Base-by-base conservation (phyloP, 1,284 basidiomycete species). In the Psilocybe mexicana region DNA sequence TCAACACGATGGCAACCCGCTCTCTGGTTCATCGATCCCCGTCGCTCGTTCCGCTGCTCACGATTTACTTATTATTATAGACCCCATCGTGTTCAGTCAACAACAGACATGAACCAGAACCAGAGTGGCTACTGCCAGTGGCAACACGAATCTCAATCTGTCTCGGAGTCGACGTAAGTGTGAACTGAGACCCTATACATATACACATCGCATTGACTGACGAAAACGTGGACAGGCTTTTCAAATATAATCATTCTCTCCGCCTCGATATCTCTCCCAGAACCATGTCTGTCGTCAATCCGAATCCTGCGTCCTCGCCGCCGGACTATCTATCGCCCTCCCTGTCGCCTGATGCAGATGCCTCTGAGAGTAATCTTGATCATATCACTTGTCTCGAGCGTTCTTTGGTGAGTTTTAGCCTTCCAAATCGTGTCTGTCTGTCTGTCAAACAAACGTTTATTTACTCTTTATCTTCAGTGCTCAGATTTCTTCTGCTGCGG, bases 401-500 rank as follows among this genome's bases (percentile, higher is more conserved):
- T 10, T 51, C 59, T n/a, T 52, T 69, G 26, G 67, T 69, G 28
- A 48, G 67, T 59, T 40, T 36, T 54, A 18, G 18, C 18, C 18
- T 18, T 18, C 18, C 18, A 18, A 18, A 18, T 18, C 18, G 18
- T 18, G 18, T 18, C 18, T 18, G 18, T 18, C 18, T 18, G 18
- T 18, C 18, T 18, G 18, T 18, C 18, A 18, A 18, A 18, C 18
- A 18, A 18, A 18, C 18, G 18, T 18, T 18, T 18, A 18, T 55
- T 54, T 44, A 55, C 48, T 52, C n/a, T 24, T 52, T 26, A 43
- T 30, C 38, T 44, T 52, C 40, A 86, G 83, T 86, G 82, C 66
- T 79, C 79, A 26, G 77, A 89, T 70, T 90, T 87, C 69, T 77
- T 78, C 25, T 91, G 88, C 71, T 90, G 87, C 69, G 81, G 82